phyloP scores from a whole-genome alignment of 2,329 filamentous ascomycete species.

The Tolypocladium paradoxum region DNA sequence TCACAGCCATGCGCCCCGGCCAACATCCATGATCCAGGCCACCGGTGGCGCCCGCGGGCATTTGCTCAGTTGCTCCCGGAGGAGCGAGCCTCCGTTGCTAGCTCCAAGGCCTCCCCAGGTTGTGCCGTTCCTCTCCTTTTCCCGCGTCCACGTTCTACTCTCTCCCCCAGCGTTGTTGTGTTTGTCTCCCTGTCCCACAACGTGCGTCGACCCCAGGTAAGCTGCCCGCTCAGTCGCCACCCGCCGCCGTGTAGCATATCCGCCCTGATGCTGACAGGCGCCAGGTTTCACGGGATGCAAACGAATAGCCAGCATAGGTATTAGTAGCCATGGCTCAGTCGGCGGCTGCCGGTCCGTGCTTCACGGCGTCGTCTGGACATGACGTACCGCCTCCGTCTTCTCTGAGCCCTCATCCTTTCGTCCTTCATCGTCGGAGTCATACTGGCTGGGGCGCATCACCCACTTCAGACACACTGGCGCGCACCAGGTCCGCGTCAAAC shows the following conservation, averaged over 20 bases:
- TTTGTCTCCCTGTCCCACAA: too few species aligned
- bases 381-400: background rate
- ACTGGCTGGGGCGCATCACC: background rate
- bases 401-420: conserved; percentile 1
- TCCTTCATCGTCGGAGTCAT: conserved; percentile 2
- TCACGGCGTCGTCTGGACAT: background rate
- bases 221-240: background rate
- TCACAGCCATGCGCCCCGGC: too few species aligned
- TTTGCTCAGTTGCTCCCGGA: background rate
- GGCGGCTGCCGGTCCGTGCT: background rate
- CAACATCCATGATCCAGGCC: too few species aligned
- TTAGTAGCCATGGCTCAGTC: background rate
- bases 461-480: background rate
- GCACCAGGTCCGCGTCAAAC: background rate
- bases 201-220: background rate
- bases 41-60: background rate
- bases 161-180: background rate
- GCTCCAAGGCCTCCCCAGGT: too few species aligned
- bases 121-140: background rate
- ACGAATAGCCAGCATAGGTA: background rate
- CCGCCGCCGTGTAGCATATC: background rate
- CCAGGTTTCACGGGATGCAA: background rate
- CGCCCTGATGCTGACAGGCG: background rate
- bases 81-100: too few species aligned
- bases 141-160: background rate